A percentile compares a stretch with the other conserved stretches of the same genome.
phyloP scores from a whole-genome alignment of 2,329 filamentous ascomycete genomes.

The Pseudopyrenochaeta lycopersici region DNA sequence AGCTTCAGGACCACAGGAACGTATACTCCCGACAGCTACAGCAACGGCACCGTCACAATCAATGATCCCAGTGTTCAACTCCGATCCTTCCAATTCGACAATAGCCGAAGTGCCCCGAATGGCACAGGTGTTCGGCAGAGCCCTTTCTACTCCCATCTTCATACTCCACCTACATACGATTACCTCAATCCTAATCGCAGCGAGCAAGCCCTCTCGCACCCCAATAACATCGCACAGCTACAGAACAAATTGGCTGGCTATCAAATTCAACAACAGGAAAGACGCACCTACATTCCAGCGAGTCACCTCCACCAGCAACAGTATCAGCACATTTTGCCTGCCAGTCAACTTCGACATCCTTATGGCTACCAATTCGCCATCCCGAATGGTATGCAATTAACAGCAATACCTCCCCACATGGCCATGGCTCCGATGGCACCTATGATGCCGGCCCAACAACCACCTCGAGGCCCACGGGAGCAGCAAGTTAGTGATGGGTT shows the following conservation, averaged over 20 bases:
- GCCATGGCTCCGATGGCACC: constrained; percentile 45
- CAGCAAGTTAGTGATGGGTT: constrained; percentile 60
- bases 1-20: constrained; percentile 31
- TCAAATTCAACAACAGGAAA: constrained; percentile 54
- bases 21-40: constrained; percentile 48
- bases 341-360: constrained; percentile 45
- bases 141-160: constrained; percentile 58
- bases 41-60: constrained; percentile 40
- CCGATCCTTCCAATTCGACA: constrained; percentile 51
- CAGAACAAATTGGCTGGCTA: constrained; percentile 61
- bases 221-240: constrained; percentile 55
- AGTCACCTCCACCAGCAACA: constrained; percentile 44
- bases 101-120: constrained; percentile 55
- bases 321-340: constrained; percentile 46
- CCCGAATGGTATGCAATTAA: constrained; percentile 47
- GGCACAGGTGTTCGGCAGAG: constrained; percentile 54
- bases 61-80: constrained; percentile 48
- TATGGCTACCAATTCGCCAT: constrained; percentile 49
- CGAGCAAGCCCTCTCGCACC: constrained; percentile 52
- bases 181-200: constrained; percentile 54
- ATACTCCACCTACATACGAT: constrained; percentile 56
- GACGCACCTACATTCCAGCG: constrained; percentile 44
- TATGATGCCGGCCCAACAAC: constrained; percentile 49
- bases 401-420: constrained; percentile 44
- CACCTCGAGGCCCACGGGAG: constrained; percentile 59